These are phyloP conservation scores for Ophiocordyceps polyrhachis-furcata DNA, from an alignment of 2,329 filamentous ascomycete species.

Conservation along the genomic window DNA sequence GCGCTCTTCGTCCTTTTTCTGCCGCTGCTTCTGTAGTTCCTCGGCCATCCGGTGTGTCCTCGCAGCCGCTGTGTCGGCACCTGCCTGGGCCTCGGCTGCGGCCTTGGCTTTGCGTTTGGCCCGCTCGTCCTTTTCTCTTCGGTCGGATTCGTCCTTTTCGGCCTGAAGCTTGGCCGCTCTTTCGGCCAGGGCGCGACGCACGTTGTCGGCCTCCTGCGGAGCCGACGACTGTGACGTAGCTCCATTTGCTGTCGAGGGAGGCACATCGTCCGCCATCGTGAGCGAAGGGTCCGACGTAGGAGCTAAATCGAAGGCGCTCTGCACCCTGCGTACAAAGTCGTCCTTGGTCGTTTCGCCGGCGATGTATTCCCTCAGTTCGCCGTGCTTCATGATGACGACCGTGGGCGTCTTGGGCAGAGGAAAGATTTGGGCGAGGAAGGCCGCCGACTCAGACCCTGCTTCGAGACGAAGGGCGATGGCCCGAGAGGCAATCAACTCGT, in stretches of 20 bases:
- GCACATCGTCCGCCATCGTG: slow-evolving; percentile 1
- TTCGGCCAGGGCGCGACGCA: slow-evolving; percentile 27
- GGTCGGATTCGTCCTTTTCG: slow-evolving; percentile 24
- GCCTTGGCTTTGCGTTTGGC: slow-evolving; percentile 28
- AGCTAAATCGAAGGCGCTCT: slow-evolving; percentile 13
- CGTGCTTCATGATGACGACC: slow-evolving; percentile 63
- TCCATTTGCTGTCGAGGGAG: not conserved
- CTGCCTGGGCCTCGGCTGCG: slow-evolving; percentile 19
- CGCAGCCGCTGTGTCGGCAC: slow-evolving; percentile 11
- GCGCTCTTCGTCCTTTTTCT: slow-evolving; percentile 48
- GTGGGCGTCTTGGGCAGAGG: slow-evolving; percentile 63
- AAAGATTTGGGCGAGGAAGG: slow-evolving; percentile 66
- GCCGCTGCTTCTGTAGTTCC: slow-evolving; percentile 41
- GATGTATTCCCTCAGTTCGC: slow-evolving; percentile 60
- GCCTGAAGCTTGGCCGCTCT: slow-evolving; percentile 25
- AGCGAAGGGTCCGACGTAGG: slow-evolving; percentile 5
- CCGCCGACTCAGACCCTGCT: slow-evolving; percentile 61
- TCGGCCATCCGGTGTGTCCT: slow-evolving; percentile 28
- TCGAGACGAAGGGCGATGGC: slow-evolving; percentile 52
- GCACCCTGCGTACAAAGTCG: slow-evolving; percentile 37
- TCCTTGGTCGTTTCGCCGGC: slow-evolving; percentile 42
- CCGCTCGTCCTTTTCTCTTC: slow-evolving; percentile 29
- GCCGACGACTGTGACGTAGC: not conserved
- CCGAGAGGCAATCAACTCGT: slow-evolving; percentile 35
- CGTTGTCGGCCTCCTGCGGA: slow-evolving; percentile 8